Percentiles rank a stretch among this genome's conserved stretches.
phyloP scores from a whole-genome alignment of 73 alveolate genomes.

The Paramecium pentaurelia region DNA sequence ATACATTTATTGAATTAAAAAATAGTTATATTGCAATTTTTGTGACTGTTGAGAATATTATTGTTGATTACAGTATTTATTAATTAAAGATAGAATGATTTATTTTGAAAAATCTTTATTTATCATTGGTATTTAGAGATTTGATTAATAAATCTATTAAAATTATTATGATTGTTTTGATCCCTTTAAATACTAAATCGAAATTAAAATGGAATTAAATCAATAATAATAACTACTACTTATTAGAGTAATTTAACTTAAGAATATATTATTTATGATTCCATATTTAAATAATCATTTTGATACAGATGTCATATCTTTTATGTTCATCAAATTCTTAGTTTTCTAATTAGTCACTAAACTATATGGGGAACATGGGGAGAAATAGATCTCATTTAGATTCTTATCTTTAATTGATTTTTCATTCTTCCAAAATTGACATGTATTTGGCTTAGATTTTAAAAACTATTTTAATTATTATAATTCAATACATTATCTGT shows the following conservation, averaged over 20 bases:
- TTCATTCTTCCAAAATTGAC: neutral
- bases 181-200: too few relatives aligned
- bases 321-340: neutral
- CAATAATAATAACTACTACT: neutral
- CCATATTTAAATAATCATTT: neutral
- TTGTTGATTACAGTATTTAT: too few relatives aligned
- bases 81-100: too few relatives aligned
- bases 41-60: too few relatives aligned
- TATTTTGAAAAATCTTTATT: too few relatives aligned
- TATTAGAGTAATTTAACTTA: neutral
- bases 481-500: neutral
- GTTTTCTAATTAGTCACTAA: conserved; percentile 18
- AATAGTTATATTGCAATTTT: too few relatives aligned
- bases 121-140: too few relatives aligned
- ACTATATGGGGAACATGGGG: conserved; percentile 36
- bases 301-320: neutral
- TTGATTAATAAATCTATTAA: too few relatives aligned
- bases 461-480: neutral
- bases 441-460: neutral
- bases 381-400: neutral
- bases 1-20: too few relatives aligned
- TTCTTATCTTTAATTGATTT: neutral
- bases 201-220: too few relatives aligned
- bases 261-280: neutral
- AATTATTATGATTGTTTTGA: too few relatives aligned